phyloP scores from a whole-genome alignment of 2,329 filamentous ascomycete species.

The Penicillium vulpinum region DNA sequence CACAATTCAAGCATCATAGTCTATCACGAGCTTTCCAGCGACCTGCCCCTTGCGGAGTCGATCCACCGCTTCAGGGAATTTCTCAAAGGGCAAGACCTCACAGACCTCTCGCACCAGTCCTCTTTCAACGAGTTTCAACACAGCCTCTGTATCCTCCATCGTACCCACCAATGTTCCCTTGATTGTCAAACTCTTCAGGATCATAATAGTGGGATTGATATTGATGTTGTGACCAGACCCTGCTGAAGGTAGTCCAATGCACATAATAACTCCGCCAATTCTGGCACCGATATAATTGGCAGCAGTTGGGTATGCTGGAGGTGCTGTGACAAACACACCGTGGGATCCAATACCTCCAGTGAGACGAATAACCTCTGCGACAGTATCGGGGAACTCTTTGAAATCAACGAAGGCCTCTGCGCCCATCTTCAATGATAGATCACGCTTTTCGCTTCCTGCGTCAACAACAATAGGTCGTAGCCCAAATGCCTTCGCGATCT shows the following conservation, averaged over 20 bases:
- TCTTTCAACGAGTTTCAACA: too few species aligned
- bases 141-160: too few species aligned
- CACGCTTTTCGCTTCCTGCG: background rate
- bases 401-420: background rate
- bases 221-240: background rate
- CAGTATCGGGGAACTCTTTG: background rate
- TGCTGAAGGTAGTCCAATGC: background rate
- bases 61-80: too few species aligned
- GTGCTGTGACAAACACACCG: background rate
- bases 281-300: background rate
- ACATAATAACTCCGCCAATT: background rate
- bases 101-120: too few species aligned
- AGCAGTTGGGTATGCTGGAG: background rate
- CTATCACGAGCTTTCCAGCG: too few species aligned
- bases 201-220: too few species aligned
- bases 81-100: too few species aligned
- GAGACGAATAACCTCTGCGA: background rate
- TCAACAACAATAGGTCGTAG: background rate
- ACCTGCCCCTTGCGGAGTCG: too few species aligned
- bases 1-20: too few species aligned
- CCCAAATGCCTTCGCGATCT: background rate
- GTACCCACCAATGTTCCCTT: too few species aligned
- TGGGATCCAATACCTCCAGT: background rate
- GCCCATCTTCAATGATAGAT: background rate
- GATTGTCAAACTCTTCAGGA: too few species aligned